Percentiles rank a stretch among this genome's conserved stretches.
Conservation (phyloP, 352 stramenopile genomes). For the Globisporangium solare region DNA sequence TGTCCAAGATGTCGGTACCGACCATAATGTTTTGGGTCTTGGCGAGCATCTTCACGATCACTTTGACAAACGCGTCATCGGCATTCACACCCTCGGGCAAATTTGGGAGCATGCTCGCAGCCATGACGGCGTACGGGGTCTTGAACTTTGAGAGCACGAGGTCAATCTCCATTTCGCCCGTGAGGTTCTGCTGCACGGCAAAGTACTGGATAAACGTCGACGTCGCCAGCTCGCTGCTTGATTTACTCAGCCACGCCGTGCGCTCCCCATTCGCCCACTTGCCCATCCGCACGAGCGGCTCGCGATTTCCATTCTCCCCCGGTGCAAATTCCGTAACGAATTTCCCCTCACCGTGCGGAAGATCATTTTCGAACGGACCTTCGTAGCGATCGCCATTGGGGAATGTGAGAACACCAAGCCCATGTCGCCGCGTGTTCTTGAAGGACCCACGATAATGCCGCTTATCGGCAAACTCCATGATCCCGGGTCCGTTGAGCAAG, state of each 20-base stretch:
- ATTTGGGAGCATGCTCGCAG: constrained; percentile 61
- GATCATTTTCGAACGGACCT: constrained; percentile 81
- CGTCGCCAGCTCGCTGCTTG: constrained; percentile 66
- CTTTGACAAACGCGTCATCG: constrained; percentile 63
- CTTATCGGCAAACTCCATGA: constrained; percentile 67
- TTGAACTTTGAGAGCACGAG: constrained; percentile 62
- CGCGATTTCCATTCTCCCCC: constrained; percentile 21
- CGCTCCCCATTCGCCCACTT: constrained; percentile 64
- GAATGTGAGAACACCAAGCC: constrained; percentile 78
- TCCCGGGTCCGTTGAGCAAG: constrained; percentile 45
- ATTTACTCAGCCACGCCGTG: constrained; percentile 57
- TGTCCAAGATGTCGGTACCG: constrained; percentile 55
- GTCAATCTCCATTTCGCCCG: constrained; percentile 59
- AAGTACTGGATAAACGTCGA: constrained; percentile 80
- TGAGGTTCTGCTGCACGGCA: constrained; percentile 28
- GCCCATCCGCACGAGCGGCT: constrained; percentile 58
- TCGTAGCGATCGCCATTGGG: constrained; percentile 89
- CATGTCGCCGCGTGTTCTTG: constrained; percentile 53
- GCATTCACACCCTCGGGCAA: constrained; percentile 67
- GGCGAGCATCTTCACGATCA: constrained; percentile 62
- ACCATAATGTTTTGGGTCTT: constrained; percentile 78
- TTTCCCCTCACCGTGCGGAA: constrained; percentile 82
- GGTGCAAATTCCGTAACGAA: constrained; percentile 31
- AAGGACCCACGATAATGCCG: constrained; percentile 70
- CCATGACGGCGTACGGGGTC: constrained; percentile 77